Evolutionary conservation across 1,284 basidiomycete species (phyloP).

Genomic region (Xerocomus amazonicus): DNA sequence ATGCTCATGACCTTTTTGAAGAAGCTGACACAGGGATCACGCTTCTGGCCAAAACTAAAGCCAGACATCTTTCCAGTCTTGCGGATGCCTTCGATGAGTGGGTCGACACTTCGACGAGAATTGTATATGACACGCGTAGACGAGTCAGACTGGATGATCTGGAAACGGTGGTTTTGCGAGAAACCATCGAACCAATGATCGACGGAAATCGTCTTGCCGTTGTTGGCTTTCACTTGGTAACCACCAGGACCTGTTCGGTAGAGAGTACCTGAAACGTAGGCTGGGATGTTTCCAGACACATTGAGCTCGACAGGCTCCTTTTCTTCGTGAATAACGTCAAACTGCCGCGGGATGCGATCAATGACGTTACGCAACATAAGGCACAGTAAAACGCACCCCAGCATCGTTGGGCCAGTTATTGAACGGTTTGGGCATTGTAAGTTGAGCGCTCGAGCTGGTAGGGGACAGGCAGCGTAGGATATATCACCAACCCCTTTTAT

Average conservation of each 20-base stretch:
- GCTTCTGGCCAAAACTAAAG: constrained; percentile 30
- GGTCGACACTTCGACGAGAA: constrained; percentile 27
- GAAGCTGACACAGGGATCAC: constrained; percentile 29
- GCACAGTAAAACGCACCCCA: constrained; percentile 17
- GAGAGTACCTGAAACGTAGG: constrained; percentile 30
- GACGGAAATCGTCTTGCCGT: constrained; percentile 19
- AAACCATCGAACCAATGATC: constrained; percentile 34
- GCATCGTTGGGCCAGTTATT: constrained; percentile 31
- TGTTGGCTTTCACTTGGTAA: constrained; percentile 18
- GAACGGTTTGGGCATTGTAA: constrained; percentile 23
- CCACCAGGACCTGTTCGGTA: constrained; percentile 31
- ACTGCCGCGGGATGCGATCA: constrained; percentile 18
- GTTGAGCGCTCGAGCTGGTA: neutral
- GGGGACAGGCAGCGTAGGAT: neutral
- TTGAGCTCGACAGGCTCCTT: constrained; percentile 27
- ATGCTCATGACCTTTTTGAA: constrained; percentile 32
- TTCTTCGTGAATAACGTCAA: constrained; percentile 31
- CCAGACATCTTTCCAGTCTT: constrained; percentile 18
- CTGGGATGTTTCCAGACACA: constrained; percentile 27
- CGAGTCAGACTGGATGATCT: constrained; percentile 25
- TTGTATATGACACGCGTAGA: constrained; percentile 29
- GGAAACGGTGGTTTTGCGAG: constrained; percentile 33
- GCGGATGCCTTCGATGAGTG: constrained; percentile 27
- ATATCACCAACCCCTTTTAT: neutral
- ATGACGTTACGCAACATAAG: no score